A percentile compares a stretch with the other conserved stretches of the same genome.
phyloP scores from a whole-genome alignment of 139 green algal species.

The Ettlia oleoabundans region DNA sequence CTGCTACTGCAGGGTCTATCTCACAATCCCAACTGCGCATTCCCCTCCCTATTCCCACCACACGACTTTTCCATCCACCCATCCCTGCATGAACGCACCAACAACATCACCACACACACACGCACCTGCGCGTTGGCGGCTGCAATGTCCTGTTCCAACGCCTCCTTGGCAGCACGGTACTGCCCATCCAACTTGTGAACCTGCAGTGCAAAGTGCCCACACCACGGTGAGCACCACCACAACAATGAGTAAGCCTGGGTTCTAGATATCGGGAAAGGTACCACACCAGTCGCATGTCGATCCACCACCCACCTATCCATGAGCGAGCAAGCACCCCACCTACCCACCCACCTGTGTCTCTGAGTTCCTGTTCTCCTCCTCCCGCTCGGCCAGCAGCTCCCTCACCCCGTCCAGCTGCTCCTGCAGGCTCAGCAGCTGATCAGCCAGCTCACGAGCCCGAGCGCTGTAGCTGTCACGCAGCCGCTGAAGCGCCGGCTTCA shows the following conservation, averaged over 20 bases:
- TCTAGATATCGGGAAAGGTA: no score
- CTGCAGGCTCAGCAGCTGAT: slow-evolving; percentile 71
- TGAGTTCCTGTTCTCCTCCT: slow-evolving; percentile 66
- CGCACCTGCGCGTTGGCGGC: slow-evolving; percentile 44
- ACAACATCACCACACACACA: no score
- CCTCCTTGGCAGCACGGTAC: slow-evolving; percentile 54
- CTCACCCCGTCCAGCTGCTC: slow-evolving; percentile 48
- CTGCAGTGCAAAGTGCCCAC: no score
- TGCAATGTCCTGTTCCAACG: slow-evolving; percentile 54
- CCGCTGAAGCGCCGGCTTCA: slow-evolving; percentile 70
- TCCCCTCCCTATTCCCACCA: no score
- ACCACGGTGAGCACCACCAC: neutral
- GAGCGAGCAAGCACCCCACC: neutral
- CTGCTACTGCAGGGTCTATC: no score
- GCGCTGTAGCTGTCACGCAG: slow-evolving; percentile 69
- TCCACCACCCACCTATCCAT: neutral
- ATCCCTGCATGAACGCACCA: no score
- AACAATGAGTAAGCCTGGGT: neutral
- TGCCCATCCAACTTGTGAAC: slow-evolving; percentile 60
- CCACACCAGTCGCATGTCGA: no score
- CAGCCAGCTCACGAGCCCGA: slow-evolving; percentile 60
- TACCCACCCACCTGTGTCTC: slow-evolving; percentile 19
- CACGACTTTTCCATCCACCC: no score
- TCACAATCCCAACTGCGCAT: no score
- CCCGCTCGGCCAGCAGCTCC: slow-evolving; percentile 55